phyloP scores from a whole-genome alignment of 768 basidiomycete species.

The Lactifluus volemus region DNA sequence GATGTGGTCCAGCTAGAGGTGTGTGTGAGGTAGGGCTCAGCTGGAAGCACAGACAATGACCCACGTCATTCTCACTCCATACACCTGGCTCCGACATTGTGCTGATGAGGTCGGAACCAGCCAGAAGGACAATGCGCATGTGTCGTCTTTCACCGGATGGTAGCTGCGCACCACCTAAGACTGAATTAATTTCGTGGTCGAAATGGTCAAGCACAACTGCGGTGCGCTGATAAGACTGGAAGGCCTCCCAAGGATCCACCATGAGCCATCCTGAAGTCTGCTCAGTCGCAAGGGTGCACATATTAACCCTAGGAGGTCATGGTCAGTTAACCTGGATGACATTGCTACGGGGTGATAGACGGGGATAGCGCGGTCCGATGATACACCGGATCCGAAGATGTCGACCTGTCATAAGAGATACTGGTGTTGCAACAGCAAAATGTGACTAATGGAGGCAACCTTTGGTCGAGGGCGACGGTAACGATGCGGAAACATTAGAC shows the following conservation, averaged over 20 bases:
- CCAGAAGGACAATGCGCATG: constrained; percentile 86
- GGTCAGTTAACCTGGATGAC: neutral
- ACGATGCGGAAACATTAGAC: neutral
- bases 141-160: constrained; percentile 66
- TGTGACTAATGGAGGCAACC: neutral
- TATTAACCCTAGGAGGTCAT: constrained; percentile 49
- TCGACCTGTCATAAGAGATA: neutral
- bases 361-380: neutral
- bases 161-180: constrained; percentile 68
- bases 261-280: constrained; percentile 91
- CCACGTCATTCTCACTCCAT: constrained; percentile 89
- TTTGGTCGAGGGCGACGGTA: neutral
- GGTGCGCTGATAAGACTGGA: constrained; percentile 90
- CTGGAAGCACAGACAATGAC: constrained; percentile 27
- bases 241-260: constrained; percentile 98
- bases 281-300: constrained; percentile 85
- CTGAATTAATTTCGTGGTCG: constrained; percentile 86
- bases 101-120: constrained; percentile 95
- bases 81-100: constrained; percentile 99
- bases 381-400: neutral
- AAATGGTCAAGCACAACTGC: constrained; percentile 97
- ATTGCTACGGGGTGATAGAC: neutral
- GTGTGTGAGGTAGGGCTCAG: constrained; percentile 11
- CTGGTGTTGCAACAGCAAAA: neutral
- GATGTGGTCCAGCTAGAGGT: constrained; percentile 81